Conservation (phyloP, 2,329 filamentous ascomycete genomes). For the Alternaria viburni region DNA sequence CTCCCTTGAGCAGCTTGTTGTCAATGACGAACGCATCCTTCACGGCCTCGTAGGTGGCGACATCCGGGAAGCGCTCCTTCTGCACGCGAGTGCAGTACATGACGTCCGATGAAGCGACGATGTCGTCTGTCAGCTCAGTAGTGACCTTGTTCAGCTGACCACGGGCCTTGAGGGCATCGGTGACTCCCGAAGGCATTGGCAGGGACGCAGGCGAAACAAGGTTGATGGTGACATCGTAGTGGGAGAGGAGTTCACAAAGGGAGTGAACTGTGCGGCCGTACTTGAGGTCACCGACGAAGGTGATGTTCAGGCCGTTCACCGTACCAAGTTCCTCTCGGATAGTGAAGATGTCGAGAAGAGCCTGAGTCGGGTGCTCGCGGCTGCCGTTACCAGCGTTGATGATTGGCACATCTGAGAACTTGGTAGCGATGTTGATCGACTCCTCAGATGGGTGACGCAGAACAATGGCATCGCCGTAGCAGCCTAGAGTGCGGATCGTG, state of each 20-base stretch:
- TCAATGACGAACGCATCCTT: slow-evolving; percentile 90
- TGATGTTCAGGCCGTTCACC: slow-evolving; percentile 93
- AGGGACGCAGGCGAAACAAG: slow-evolving; percentile 85
- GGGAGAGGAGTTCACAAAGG: slow-evolving; percentile 87
- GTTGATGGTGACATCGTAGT: slow-evolving; percentile 95
- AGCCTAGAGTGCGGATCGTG: slow-evolving; percentile 89
- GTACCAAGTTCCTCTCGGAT: slow-evolving; percentile 97
- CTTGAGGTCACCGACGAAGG: slow-evolving; percentile 90
- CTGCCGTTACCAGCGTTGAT: slow-evolving; percentile 98
- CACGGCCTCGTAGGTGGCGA: slow-evolving; percentile 81
- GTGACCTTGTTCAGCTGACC: slow-evolving; percentile 80
- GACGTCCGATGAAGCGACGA: slow-evolving; percentile 85
- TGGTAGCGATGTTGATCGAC: slow-evolving; percentile 81
- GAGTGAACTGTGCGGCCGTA: slow-evolving; percentile 97
- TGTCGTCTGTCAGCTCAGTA: slow-evolving; percentile 81
- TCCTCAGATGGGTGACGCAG: slow-evolving; percentile 87
- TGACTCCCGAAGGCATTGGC: slow-evolving; percentile 75
- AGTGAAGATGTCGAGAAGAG: slow-evolving; percentile 96
- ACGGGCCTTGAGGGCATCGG: slow-evolving; percentile 71
- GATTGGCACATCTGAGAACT: slow-evolving; percentile 87
- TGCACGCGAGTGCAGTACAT: slow-evolving; percentile 97
- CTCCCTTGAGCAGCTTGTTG: slow-evolving; percentile 86
- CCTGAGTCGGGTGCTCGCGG: slow-evolving; percentile 95
- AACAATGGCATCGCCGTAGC: slow-evolving; percentile 95
- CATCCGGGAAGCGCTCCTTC: slow-evolving; percentile 89